Conservation (phyloP, 1,284 basidiomycete genomes). For the Apiotrichum sp. region DNA sequence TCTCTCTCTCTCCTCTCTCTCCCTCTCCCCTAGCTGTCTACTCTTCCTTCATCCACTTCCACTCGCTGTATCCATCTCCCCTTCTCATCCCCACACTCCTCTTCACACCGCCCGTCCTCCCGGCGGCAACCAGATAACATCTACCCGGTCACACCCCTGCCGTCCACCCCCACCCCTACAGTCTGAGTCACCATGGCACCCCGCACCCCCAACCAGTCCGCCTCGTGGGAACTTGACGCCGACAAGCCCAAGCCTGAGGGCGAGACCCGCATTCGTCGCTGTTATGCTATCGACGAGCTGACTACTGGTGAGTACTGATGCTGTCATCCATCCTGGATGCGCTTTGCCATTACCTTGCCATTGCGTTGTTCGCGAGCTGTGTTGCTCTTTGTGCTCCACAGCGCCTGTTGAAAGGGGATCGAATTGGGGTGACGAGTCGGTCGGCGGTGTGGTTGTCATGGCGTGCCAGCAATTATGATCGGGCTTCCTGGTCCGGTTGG, state of each 20-base stretch:
- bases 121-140: background rate
- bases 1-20: too few relatives aligned
- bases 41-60: background rate
- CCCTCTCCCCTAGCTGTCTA: too few relatives aligned
- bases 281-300: slow-evolving; percentile 62
- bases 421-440: too few relatives aligned
- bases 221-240: slow-evolving; percentile 48
- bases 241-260: slow-evolving; percentile 51
- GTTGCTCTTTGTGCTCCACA: too few relatives aligned
- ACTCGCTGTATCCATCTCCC: background rate
- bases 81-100: background rate
- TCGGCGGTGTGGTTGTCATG: too few relatives aligned
- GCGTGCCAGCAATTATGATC: too few relatives aligned
- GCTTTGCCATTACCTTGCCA: too few relatives aligned
- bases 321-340: too few relatives aligned
- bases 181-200: slow-evolving; percentile 39
- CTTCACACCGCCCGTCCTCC: background rate
- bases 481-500: too few relatives aligned
- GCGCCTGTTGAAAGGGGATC: too few relatives aligned
- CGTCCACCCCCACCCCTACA: background rate
- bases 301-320: slow-evolving; percentile 52
- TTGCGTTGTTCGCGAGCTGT: too few relatives aligned
- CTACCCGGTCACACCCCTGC: background rate
- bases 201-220: slow-evolving; percentile 43
- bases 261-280: slow-evolving; percentile 63